Conservation (phyloP, 1,284 basidiomycete genomes). For the Cutaneotrichosporon arboriforme region DNA sequence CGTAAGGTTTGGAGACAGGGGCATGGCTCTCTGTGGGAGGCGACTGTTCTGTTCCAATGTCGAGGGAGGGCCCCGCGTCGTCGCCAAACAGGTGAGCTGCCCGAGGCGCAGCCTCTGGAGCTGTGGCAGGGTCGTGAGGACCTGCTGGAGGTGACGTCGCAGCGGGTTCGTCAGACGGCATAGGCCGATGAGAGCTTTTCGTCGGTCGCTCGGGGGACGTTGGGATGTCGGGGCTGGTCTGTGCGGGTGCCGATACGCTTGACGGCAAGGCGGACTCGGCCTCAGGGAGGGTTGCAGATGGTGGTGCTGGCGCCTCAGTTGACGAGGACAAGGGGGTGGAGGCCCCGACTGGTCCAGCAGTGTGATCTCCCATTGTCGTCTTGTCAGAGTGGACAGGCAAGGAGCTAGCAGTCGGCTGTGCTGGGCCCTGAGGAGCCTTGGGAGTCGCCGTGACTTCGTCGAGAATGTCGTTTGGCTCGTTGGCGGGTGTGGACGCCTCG, state of each 20-base stretch:
- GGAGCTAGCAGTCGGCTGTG: neutral
- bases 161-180: too few relatives aligned
- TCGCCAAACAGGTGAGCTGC: constrained; percentile 9
- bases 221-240: neutral
- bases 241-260: neutral
- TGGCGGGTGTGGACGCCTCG: neutral
- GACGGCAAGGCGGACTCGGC: neutral
- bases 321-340: too few relatives aligned
- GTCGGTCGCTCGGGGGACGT: constrained; percentile 6
- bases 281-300: neutral
- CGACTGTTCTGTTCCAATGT: too few relatives aligned
- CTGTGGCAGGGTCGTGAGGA: too few relatives aligned
- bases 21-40: too few relatives aligned
- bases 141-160: too few relatives aligned
- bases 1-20: too few relatives aligned
- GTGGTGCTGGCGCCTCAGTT: too few relatives aligned
- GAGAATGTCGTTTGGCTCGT: neutral
- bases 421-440: neutral
- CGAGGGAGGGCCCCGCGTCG: constrained; percentile 3
- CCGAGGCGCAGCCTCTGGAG: neutral
- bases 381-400: neutral
- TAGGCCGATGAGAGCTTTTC: constrained; percentile 1
- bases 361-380: too few relatives aligned
- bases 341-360: too few relatives aligned
- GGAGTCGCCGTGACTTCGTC: neutral